Percentiles rank a stretch among this genome's conserved stretches.
These are phyloP conservation scores for Canavalia ensiformis DNA, from an alignment of 306 rosid species.

Conservation along the genomic window DNA sequence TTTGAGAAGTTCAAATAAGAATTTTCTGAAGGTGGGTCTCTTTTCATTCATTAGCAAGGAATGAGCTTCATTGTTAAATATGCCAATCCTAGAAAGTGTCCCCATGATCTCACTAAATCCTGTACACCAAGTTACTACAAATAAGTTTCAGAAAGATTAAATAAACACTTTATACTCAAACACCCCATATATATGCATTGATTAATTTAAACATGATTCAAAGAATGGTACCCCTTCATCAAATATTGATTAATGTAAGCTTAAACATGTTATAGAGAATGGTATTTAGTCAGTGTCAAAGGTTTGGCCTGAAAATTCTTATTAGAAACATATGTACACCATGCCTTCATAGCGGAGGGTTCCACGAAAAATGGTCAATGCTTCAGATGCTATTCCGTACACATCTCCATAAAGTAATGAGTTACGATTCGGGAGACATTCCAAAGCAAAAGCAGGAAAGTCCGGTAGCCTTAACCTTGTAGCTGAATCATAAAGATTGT, in stretches of 20 bases:
- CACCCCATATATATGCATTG: not conserved
- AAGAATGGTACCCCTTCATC: not conserved
- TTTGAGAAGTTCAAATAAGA: constrained; percentile 77
- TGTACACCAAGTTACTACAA: constrained; percentile 36
- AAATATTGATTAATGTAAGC: constrained; percentile 20
- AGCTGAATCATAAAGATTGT: constrained; percentile 82
- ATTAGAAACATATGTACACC: constrained; percentile 36
- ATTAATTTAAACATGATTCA: constrained; percentile 27
- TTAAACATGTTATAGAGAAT: constrained; percentile 22
- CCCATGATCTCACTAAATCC: constrained; percentile 93
- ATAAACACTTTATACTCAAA: not conserved
- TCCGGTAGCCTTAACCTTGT: constrained; percentile 69
- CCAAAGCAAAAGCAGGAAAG: constrained; percentile 94
- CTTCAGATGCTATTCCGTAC: constrained; percentile 85
- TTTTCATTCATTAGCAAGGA: constrained; percentile 62
- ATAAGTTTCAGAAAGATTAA: constrained; percentile 40
- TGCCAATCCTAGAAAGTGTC: constrained; percentile 80
- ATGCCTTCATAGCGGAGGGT: constrained; percentile 97
- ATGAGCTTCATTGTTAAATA: constrained; percentile 68
- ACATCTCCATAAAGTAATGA: constrained; percentile 83
- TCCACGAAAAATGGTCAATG: constrained; percentile 90
- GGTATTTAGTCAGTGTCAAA: constrained; percentile 17
- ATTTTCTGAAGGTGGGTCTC: constrained; percentile 66
- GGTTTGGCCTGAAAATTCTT: constrained; percentile 13
- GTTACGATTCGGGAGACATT: constrained; percentile 89